Percentiles rank a stretch among this genome's conserved stretches.
Evolutionary conservation across 176 grass and related monocot genomes (phyloP).

Genomic region (Echinochloa phyllopogon): DNA sequence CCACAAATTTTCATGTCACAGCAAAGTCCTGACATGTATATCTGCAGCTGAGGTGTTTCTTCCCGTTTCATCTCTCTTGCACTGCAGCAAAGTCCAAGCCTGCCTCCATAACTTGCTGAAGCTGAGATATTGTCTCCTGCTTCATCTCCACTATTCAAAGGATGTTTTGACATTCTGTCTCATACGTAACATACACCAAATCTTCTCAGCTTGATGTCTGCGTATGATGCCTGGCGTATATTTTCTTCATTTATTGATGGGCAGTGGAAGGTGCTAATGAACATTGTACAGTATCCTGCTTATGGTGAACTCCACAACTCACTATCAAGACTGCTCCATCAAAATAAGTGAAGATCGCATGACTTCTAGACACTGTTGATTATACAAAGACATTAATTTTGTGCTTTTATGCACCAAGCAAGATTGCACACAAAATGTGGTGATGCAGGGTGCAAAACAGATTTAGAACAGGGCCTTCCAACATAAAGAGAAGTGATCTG

Average conservation of each 20-base stretch:
- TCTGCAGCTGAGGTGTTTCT: constrained; percentile 3
- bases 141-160: neutral
- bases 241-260: constrained; percentile 9
- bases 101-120: neutral
- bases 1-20: neutral
- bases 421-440: neutral
- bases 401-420: neutral
- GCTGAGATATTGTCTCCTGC: neutral
- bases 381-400: constrained; percentile 5
- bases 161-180: constrained; percentile 3
- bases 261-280: neutral
- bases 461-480: neutral
- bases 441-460: neutral
- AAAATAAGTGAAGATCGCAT: constrained; percentile 19
- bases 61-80: neutral
- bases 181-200: neutral
- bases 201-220: neutral
- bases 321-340: neutral
- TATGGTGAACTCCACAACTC: neutral
- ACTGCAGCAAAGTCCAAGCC: neutral
- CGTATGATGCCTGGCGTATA: neutral
- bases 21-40: constrained; percentile 1
- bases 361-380: constrained; percentile 14
- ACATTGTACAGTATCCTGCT: constrained; percentile 10
- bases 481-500: neutral